phyloP scores from a whole-genome alignment of 2,329 filamentous ascomycete species.

The Neonectria sp. region DNA sequence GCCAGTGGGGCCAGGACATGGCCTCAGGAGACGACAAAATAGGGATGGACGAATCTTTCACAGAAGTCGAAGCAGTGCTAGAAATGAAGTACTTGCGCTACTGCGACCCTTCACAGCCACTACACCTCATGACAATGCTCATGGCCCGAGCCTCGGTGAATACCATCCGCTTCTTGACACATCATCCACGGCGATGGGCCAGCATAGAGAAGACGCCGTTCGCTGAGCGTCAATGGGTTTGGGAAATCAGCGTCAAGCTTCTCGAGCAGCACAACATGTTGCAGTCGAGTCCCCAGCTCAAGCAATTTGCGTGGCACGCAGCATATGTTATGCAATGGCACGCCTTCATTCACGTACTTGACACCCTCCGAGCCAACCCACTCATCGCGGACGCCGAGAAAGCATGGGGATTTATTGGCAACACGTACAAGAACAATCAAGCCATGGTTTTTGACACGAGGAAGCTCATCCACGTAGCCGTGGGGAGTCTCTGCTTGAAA shows the following conservation, averaged over 20 bases:
- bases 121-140: neutral
- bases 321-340: slow-evolving; percentile 14
- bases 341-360: slow-evolving; percentile 12
- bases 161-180: neutral
- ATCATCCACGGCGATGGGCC: neutral
- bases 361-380: slow-evolving; percentile 10
- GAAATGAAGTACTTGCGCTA: slow-evolving; percentile 5
- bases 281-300: slow-evolving; percentile 9
- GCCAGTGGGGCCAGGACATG: neutral
- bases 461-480: neutral
- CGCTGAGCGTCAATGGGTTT: neutral
- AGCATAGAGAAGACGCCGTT: neutral
- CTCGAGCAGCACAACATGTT: slow-evolving; percentile 17
- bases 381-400: neutral
- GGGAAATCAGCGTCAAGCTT: slow-evolving; percentile 7
- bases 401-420: neutral
- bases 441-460: neutral
- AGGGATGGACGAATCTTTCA: neutral
- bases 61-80: neutral
- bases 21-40: neutral
- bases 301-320: slow-evolving; percentile 13
- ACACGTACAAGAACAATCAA: neutral
- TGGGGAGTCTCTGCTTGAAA: neutral
- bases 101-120: neutral
- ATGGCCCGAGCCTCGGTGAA: neutral